Conservation (phyloP, 805 yeast genomes). For the Metschnikowia lunata region DNA sequence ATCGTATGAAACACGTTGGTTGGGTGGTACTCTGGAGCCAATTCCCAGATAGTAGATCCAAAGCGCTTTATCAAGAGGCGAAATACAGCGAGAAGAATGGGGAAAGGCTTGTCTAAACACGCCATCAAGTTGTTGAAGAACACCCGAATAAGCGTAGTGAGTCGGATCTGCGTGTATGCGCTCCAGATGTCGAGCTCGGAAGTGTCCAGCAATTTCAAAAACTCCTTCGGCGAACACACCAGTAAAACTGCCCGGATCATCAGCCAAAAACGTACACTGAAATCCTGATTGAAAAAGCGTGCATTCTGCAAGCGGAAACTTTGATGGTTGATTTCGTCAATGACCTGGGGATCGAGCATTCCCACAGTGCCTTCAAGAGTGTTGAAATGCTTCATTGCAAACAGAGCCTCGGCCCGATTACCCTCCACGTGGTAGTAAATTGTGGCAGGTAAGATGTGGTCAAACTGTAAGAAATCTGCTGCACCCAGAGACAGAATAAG, state of each 20-base stretch:
- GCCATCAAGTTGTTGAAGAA: slow-evolving; percentile 52
- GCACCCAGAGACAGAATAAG: slow-evolving; percentile 3
- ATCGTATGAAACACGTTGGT: slow-evolving; percentile 57
- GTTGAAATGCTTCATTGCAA: slow-evolving; percentile 39
- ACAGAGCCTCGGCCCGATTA: slow-evolving; percentile 36
- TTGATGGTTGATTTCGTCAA: slow-evolving; percentile 55
- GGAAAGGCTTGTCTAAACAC: slow-evolving; percentile 45
- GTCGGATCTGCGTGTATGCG: slow-evolving; percentile 26
- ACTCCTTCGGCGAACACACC: slow-evolving; percentile 10
- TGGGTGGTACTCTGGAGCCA: slow-evolving; percentile 50
- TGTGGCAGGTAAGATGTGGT: slow-evolving; percentile 41
- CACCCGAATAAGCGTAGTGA: slow-evolving; percentile 35
- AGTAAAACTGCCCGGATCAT: slow-evolving; percentile 33
- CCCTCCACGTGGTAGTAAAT: slow-evolving; percentile 57
- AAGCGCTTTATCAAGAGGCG: slow-evolving; percentile 39
- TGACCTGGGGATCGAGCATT: slow-evolving; percentile 18
- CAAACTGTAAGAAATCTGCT: background rate
- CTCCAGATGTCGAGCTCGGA: slow-evolving; percentile 32
- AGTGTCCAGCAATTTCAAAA: slow-evolving; percentile 23
- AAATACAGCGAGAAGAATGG: slow-evolving; percentile 51
- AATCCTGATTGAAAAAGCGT: slow-evolving; percentile 37
- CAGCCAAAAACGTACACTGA: slow-evolving; percentile 48
- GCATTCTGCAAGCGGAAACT: slow-evolving; percentile 52
- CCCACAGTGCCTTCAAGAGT: background rate
- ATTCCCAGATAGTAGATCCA: slow-evolving; percentile 39